Conservation (phyloP, 139 green algal species). For the Chlamydomonas sp. region DNA sequence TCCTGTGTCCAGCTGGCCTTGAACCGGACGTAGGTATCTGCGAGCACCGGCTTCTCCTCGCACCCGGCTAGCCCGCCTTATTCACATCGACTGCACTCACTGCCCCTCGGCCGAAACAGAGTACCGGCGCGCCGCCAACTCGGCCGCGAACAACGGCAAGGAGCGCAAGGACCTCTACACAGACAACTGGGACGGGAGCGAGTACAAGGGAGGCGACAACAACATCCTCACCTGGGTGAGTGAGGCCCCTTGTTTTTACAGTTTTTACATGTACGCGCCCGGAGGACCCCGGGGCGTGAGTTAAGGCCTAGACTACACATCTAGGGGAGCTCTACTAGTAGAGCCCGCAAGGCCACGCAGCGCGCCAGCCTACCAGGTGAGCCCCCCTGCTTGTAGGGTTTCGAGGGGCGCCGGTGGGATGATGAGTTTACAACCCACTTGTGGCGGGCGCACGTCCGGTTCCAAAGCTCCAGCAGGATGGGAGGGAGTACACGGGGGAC, state of each 20-base stretch:
- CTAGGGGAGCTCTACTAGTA: too few relatives aligned
- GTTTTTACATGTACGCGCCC: not conserved
- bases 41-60: not conserved
- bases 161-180: slow-evolving; percentile 68
- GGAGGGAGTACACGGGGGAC: too few relatives aligned
- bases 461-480: too few relatives aligned
- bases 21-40: not conserved
- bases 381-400: not conserved
- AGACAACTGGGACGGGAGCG: slow-evolving; percentile 49
- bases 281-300: not conserved
- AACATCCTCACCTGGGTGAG: slow-evolving; percentile 43
- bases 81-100: too few relatives aligned
- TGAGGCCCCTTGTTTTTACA: not conserved
- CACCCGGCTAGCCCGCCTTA: not conserved
- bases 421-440: too few relatives aligned
- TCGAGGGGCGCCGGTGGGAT: too few relatives aligned
- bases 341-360: too few relatives aligned
- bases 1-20: not conserved
- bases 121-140: slow-evolving; percentile 40
- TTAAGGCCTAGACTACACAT: too few relatives aligned
- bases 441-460: too few relatives aligned
- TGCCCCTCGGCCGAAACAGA: slow-evolving; percentile 32
- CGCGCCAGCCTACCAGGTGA: too few relatives aligned
- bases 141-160: slow-evolving; percentile 43
- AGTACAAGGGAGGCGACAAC: slow-evolving; percentile 46